Evolutionary conservation across 225 moss, liverwort and hornwort species (phyloP).

Genomic region (Neckera pumila): DNA sequence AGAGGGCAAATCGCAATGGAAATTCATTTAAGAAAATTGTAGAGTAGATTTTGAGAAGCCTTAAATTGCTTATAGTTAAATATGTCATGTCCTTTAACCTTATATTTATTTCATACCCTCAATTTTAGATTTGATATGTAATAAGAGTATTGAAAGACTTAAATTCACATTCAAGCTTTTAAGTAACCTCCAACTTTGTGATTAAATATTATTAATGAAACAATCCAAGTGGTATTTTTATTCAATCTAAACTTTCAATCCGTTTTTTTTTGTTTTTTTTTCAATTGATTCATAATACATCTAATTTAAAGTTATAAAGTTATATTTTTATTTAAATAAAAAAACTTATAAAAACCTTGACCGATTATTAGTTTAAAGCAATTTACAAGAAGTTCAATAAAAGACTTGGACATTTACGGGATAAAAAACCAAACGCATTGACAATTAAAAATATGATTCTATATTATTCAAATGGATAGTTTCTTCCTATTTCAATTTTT

Average conservation of each 20-base stretch:
- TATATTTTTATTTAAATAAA: background rate
- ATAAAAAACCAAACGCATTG: background rate
- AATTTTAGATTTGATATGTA: too few relatives aligned
- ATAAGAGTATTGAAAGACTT: background rate
- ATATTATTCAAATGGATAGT: background rate
- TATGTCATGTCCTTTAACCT: background rate
- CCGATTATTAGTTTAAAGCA: background rate
- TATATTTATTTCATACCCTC: background rate
- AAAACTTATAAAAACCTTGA: background rate
- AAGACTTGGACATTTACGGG: background rate
- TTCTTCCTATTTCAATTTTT: background rate
- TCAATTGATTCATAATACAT: background rate
- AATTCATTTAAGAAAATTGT: background rate
- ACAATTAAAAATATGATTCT: background rate
- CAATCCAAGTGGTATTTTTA: background rate
- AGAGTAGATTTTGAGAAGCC: background rate
- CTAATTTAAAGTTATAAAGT: background rate
- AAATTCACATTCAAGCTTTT: fast-evolving
- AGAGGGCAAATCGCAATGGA: background rate
- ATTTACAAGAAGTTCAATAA: background rate
- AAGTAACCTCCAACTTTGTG: fast-evolving
- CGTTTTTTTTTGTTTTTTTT: too few relatives aligned
- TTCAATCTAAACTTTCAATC: too few relatives aligned
- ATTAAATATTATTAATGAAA: background rate
- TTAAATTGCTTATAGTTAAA: background rate